These are phyloP conservation scores for Alternaria burnsii DNA, from an alignment of 2,329 filamentous ascomycete species.

Conservation along the genomic window DNA sequence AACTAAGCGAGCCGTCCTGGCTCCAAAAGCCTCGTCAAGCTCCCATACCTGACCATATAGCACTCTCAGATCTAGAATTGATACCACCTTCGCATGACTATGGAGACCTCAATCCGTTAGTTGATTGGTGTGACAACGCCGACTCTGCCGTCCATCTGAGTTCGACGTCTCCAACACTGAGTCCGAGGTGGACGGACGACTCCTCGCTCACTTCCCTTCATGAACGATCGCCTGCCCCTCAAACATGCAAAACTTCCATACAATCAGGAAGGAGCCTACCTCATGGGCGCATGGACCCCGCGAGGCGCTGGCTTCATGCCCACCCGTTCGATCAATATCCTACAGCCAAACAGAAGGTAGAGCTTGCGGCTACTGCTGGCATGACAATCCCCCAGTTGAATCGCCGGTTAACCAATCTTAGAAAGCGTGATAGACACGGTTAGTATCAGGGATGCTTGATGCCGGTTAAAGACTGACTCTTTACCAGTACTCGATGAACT, in stretches of 20 bases:
- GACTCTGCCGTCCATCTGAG: background rate
- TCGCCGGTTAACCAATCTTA: background rate
- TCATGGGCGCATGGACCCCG: background rate
- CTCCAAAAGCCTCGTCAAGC: background rate
- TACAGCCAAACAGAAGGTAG: background rate
- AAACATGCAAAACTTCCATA: background rate
- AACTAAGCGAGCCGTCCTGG: background rate
- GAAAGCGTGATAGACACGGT: background rate
- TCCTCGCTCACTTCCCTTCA: background rate
- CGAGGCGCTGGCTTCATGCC: background rate
- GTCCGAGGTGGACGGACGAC: background rate
- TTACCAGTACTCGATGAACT: background rate
- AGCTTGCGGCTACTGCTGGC: background rate
- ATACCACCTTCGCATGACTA: background rate
- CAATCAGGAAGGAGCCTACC: background rate
- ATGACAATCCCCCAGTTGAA: background rate
- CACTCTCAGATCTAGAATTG: background rate
- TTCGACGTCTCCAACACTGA: background rate
- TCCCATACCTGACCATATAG: background rate
- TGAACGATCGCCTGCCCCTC: background rate
- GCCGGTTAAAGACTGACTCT: background rate
- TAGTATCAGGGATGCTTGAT: background rate
- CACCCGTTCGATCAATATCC: background rate
- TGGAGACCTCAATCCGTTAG: background rate
- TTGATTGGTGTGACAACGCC: background rate